phyloP scores from a whole-genome alignment of 1,284 basidiomycete species.

The Boletus nobilissimus region DNA sequence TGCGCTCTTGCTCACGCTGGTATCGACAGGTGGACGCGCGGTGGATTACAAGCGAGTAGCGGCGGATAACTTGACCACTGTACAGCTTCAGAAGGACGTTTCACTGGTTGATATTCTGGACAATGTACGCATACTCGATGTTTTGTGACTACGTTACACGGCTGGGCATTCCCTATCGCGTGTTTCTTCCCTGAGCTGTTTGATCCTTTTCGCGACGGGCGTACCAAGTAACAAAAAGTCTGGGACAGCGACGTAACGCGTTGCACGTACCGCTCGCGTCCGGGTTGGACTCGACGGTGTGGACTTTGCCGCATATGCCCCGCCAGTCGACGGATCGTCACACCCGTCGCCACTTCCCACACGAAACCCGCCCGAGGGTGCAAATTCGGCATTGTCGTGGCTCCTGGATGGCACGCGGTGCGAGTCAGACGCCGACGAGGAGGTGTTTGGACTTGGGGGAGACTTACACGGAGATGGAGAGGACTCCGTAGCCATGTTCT shows the following conservation, averaged over 20 bases:
- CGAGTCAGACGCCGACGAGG: background rate
- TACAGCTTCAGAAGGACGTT: too few species aligned
- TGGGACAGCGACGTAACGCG: background rate
- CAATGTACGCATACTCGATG: too few species aligned
- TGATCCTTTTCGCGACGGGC: too few species aligned
- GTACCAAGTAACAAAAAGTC: too few species aligned
- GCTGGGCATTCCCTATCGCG: background rate
- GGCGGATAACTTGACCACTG: too few species aligned
- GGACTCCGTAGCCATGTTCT: constrained; percentile 94
- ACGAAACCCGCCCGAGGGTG: constrained; percentile 91
- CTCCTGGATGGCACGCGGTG: constrained; percentile 65
- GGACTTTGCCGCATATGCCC: constrained; percentile 93
- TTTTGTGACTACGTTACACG: background rate
- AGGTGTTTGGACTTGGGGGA: constrained; percentile 44
- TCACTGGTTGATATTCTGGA: too few species aligned
- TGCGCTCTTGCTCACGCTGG: too few species aligned
- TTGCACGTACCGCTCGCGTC: constrained; percentile 75
- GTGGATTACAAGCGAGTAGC: too few species aligned
- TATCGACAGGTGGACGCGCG: too few species aligned
- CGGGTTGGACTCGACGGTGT: constrained; percentile 89
- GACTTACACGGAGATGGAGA: constrained; percentile 84
- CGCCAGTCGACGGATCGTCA: constrained; percentile 81
- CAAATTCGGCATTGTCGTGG: constrained; percentile 93
- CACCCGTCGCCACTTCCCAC: constrained; percentile 94
- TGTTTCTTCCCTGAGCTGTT: too few species aligned